A percentile compares a stretch with the other conserved stretches of the same genome.
Evolutionary conservation across 169 alveolate species (phyloP).

Genomic region (Plasmodium sp.): DNA sequence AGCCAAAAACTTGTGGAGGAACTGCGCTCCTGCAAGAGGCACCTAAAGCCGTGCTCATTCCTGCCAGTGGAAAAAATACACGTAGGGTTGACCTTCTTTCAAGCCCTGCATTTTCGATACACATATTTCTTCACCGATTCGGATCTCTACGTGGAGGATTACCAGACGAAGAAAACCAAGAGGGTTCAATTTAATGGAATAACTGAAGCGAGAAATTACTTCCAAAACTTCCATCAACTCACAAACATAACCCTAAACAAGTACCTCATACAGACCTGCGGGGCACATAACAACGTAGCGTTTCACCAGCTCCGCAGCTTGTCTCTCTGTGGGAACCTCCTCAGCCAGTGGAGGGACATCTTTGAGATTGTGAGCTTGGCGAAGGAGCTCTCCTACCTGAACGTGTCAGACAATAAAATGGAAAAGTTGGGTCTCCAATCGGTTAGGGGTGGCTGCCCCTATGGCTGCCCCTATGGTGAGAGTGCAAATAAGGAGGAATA

Average conservation of each 20-base stretch:
- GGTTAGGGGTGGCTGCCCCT: neutral
- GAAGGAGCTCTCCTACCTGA: slow-evolving; percentile 36
- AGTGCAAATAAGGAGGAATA: neutral
- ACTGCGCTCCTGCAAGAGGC: neutral
- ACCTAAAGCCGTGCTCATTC: slow-evolving; percentile 40
- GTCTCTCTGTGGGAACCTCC: slow-evolving; percentile 44
- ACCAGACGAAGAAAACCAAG: slow-evolving; percentile 52
- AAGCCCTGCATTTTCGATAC: slow-evolving; percentile 50
- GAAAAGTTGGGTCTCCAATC: neutral
- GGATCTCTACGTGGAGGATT: slow-evolving; percentile 57
- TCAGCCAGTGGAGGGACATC: slow-evolving; percentile 43
- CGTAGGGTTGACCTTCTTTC: slow-evolving; percentile 57
- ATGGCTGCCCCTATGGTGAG: neutral
- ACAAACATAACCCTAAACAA: slow-evolving; percentile 56
- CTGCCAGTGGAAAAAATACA: slow-evolving; percentile 50
- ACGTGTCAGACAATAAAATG: slow-evolving; percentile 49
- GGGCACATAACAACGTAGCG: neutral
- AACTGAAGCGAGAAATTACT: slow-evolving; percentile 29
- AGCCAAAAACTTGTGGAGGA: neutral
- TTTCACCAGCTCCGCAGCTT: slow-evolving; percentile 35
- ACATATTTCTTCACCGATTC: slow-evolving; percentile 34
- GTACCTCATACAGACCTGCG: slow-evolving; percentile 35
- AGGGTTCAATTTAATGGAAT: slow-evolving; percentile 53
- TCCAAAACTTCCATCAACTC: slow-evolving; percentile 25
- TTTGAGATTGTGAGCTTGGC: slow-evolving; percentile 50